Conservation (phyloP, 2,329 filamentous ascomycete species). For the Alternaria atra region DNA sequence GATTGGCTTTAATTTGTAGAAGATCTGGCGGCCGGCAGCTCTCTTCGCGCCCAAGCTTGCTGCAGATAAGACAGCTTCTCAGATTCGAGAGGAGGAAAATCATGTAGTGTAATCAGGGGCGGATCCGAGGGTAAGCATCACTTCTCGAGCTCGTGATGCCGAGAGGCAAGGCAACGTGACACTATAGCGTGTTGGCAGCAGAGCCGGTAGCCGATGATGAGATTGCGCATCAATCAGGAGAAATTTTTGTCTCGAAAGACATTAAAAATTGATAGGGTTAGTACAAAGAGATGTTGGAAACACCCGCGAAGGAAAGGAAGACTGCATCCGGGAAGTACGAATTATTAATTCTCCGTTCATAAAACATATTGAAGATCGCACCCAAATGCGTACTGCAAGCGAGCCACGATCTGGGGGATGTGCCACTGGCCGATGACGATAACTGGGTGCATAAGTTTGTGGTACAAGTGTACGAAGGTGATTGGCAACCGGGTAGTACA, state of each 20-base stretch:
- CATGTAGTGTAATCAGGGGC: constrained; percentile 31
- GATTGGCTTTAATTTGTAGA: not conserved
- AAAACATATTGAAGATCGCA: constrained; percentile 2
- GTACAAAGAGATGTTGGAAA: not conserved
- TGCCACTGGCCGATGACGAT: constrained; percentile 15
- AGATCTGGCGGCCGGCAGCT: constrained; percentile 19
- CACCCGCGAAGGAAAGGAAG: not conserved
- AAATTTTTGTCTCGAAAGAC: not conserved
- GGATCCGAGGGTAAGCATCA: constrained; percentile 30
- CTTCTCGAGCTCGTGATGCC: constrained; percentile 28
- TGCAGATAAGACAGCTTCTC: constrained; percentile 25
- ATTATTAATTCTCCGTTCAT: not conserved
- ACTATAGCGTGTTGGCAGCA: constrained; percentile 28
- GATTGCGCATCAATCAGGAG: not conserved
- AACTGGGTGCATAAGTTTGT: constrained; percentile 13
- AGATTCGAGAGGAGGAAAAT: constrained; percentile 27
- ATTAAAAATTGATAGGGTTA: not conserved
- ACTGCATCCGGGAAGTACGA: not conserved
- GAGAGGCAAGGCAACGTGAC: constrained; percentile 30
- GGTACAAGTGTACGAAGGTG: constrained; percentile 14
- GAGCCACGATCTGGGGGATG: constrained; percentile 7
- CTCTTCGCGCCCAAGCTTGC: constrained; percentile 21
- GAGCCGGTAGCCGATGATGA: constrained; percentile 15
- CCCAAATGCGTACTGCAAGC: not conserved
- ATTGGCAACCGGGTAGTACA: constrained; percentile 18